These are phyloP conservation scores for Catunica adiposa DNA, from an alignment of 2,329 filamentous ascomycete species.

Conservation along the genomic window DNA sequence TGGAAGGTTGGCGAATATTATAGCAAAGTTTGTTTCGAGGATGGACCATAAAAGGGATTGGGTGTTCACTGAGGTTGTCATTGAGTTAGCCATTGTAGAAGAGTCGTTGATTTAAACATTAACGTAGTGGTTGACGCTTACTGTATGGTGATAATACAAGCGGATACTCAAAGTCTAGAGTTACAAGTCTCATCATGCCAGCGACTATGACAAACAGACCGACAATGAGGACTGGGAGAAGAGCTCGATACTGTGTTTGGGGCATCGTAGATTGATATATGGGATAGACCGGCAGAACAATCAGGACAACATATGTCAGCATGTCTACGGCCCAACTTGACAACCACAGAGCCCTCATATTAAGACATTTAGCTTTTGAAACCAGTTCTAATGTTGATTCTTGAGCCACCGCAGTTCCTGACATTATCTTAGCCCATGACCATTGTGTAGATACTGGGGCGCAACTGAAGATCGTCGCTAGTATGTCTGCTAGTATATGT, in stretches of 20 bases:
- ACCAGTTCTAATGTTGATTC: too few species aligned
- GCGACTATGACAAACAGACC: neutral
- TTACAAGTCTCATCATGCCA: neutral
- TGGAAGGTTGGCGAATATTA: neutral
- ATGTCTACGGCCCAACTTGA: neutral
- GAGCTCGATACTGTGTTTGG: neutral
- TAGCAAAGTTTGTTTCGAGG: neutral
- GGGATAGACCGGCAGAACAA: neutral
- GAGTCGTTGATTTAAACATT: neutral
- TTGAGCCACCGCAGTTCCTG: neutral
- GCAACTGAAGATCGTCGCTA: neutral
- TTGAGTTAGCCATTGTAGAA: neutral
- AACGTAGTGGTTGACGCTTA: neutral
- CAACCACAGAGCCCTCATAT: neutral
- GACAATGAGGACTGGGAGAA: neutral
- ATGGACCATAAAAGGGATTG: constrained; percentile 2
- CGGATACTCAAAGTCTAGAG: neutral
- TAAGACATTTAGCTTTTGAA: neutral
- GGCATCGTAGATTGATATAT: neutral
- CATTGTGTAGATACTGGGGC: neutral
- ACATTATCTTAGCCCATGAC: neutral
- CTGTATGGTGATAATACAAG: neutral
- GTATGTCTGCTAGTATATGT: neutral
- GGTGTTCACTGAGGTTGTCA: neutral
- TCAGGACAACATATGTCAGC: neutral